phyloP scores from a whole-genome alignment of 495 filamentous ascomycete species.

The Lasiosphaeris hirsuta region DNA sequence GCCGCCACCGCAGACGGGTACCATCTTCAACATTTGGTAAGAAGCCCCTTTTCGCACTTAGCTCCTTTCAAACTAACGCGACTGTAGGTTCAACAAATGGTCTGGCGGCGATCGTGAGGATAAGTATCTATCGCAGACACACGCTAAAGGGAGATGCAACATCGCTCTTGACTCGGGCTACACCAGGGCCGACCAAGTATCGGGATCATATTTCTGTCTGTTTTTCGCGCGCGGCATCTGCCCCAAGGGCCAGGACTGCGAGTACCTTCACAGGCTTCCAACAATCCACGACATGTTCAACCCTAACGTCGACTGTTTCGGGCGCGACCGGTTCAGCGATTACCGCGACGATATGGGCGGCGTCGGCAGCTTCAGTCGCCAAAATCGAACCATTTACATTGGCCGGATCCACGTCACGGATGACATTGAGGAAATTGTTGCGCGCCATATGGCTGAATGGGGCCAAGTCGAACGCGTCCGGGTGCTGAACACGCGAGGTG shows the following conservation, averaged over 20 bases:
- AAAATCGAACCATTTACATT: slow-evolving; percentile 89
- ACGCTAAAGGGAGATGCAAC: slow-evolving; percentile 75
- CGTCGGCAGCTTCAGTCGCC: slow-evolving; percentile 82
- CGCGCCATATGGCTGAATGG: slow-evolving; percentile 92
- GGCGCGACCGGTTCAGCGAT: slow-evolving; percentile 79
- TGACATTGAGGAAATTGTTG: slow-evolving; percentile 95
- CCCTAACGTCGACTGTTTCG: slow-evolving; percentile 91
- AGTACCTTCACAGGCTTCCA: slow-evolving; percentile 89
- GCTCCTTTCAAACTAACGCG: neutral
- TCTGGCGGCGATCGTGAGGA: slow-evolving; percentile 91
- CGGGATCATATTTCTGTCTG: slow-evolving; percentile 85
- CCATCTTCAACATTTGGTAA: slow-evolving; percentile 67
- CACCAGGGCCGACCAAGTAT: slow-evolving; percentile 72
- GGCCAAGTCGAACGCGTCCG: slow-evolving; percentile 83
- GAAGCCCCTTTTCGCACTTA: neutral
- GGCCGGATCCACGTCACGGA: slow-evolving; percentile 94
- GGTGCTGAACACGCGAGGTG: slow-evolving; percentile 86
- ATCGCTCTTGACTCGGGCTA: slow-evolving; percentile 80
- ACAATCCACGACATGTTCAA: slow-evolving; percentile 79
- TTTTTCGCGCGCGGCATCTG: slow-evolving; percentile 69
- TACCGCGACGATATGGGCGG: slow-evolving; percentile 97
- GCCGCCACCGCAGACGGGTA: slow-evolving; percentile 84
- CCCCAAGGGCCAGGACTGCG: slow-evolving; percentile 84
- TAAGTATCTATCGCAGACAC: slow-evolving; percentile 70
- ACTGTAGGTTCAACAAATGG: slow-evolving; percentile 77